Conservation (phyloP, 768 basidiomycete genomes). For the Mycena vitilis region DNA sequence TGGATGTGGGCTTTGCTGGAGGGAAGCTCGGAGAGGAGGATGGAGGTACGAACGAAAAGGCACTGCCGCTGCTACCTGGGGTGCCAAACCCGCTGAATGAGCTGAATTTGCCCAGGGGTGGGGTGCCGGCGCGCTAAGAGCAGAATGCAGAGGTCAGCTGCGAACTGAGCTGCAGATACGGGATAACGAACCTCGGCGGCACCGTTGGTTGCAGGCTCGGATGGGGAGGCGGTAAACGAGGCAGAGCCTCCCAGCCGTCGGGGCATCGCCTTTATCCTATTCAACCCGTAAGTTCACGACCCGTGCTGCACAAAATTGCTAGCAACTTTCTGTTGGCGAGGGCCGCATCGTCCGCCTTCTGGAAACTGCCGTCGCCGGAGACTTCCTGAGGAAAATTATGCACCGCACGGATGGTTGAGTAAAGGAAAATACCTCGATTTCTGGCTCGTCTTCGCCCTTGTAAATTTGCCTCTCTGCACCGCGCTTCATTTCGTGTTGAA, state of each 20-base stretch:
- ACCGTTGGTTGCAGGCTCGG: constrained; percentile 35
- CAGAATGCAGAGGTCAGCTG: constrained; percentile 16
- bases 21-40: constrained; percentile 39
- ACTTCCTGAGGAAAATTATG: constrained; percentile 51
- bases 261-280: constrained; percentile 75
- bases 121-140: constrained; percentile 34
- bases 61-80: constrained; percentile 38
- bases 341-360: constrained; percentile 68
- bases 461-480: constrained; percentile 79
- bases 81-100: constrained; percentile 67
- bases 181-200: constrained; percentile 41
- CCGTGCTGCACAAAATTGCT: constrained; percentile 1
- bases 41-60: constrained; percentile 56
- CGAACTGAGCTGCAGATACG: constrained; percentile 17
- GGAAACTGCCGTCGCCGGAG: constrained; percentile 54
- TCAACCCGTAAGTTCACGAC: constrained; percentile 30
- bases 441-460: constrained; percentile 55
- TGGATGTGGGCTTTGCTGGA: constrained; percentile 29
- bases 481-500: constrained; percentile 67
- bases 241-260: constrained; percentile 48
- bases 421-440: constrained; percentile 48
- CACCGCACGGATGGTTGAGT: not conserved
- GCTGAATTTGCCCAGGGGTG: constrained; percentile 57
- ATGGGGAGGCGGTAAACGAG: constrained; percentile 30
- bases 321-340: constrained; percentile 70